A percentile compares a stretch with the other conserved stretches of the same genome.
Conservation (phyloP, 2,329 filamentous ascomycete species). For the Furcasterigmium furcatum region DNA sequence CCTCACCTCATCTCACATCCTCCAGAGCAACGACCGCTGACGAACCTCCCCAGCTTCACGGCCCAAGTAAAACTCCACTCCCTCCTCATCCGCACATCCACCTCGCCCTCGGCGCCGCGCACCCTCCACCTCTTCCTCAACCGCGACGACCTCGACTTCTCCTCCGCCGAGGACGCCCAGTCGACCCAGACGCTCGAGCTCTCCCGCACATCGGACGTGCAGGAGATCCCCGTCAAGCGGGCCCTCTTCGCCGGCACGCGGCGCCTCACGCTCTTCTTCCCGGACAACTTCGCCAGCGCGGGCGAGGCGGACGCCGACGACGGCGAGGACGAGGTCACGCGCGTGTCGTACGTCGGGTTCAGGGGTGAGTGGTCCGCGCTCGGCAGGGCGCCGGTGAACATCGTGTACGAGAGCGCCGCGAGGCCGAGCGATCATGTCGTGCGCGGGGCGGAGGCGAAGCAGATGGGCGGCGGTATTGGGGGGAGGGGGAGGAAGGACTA, state of each 20-base stretch:
- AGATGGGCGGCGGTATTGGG: slow-evolving; percentile 54
- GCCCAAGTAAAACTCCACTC: slow-evolving; percentile 91
- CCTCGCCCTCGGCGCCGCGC: slow-evolving; percentile 66
- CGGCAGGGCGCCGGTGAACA: slow-evolving; percentile 76
- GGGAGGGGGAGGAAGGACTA: slow-evolving; percentile 18
- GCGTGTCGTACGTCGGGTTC: slow-evolving; percentile 65
- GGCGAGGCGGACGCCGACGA: slow-evolving; percentile 78
- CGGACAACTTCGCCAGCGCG: slow-evolving; percentile 81
- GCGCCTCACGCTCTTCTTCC: slow-evolving; percentile 79
- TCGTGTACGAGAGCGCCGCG: slow-evolving; percentile 90
- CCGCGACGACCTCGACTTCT: slow-evolving; percentile 82
- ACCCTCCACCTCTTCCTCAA: slow-evolving; percentile 89
- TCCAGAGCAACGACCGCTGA: background rate
- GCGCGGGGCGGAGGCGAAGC: slow-evolving; percentile 52
- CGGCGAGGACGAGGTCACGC: slow-evolving; percentile 75
- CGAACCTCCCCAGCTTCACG: slow-evolving; percentile 64
- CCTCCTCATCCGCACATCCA: slow-evolving; percentile 78
- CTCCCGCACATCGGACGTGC: slow-evolving; percentile 74
- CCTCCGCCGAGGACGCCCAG: slow-evolving; percentile 62
- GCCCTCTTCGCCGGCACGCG: slow-evolving; percentile 86
- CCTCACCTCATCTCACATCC: too few species aligned
- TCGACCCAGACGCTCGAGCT: slow-evolving; percentile 77
- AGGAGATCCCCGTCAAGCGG: slow-evolving; percentile 86
- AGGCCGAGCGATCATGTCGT: slow-evolving; percentile 84
- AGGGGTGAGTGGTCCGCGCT: slow-evolving; percentile 83